Conservation (phyloP, 345 rosid genomes). For the Garcia nutans region DNA sequence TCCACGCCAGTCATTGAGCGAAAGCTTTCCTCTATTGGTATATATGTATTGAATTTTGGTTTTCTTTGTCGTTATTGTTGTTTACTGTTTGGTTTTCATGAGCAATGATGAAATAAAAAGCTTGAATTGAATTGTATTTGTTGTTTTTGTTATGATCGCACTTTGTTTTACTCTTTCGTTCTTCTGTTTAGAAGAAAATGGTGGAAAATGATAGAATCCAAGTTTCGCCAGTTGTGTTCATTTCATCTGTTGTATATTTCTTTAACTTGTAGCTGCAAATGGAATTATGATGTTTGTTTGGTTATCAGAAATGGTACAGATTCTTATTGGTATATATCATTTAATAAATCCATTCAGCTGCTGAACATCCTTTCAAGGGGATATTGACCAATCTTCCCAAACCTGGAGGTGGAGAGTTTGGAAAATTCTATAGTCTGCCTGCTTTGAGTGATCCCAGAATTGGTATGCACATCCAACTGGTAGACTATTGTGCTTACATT, state of each 20-base stretch:
- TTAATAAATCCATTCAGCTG: constrained; percentile 51
- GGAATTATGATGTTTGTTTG: too few species aligned
- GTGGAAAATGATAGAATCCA: background rate
- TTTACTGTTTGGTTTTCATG: background rate
- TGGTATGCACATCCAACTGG: constrained; percentile 39
- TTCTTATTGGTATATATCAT: background rate
- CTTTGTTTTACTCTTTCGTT: background rate
- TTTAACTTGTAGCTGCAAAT: background rate
- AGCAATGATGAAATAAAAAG: background rate
- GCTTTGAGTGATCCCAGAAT: constrained; percentile 90
- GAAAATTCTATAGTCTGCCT: constrained; percentile 86
- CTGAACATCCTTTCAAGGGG: constrained; percentile 75
- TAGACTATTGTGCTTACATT: background rate
- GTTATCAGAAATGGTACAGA: background rate
- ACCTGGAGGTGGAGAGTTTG: constrained; percentile 95
- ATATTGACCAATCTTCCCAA: constrained; percentile 79
- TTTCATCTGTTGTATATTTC: background rate
- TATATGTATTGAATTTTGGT: background rate
- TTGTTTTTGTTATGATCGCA: background rate
- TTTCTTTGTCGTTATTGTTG: background rate
- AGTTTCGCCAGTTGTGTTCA: background rate
- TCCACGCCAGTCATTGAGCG: constrained; percentile 58
- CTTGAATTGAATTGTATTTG: background rate
- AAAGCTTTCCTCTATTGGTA: constrained; percentile 79
- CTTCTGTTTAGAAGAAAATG: background rate